Conservation (phyloP, 139 green algal genomes). For the Chlamydomonas sp. region DNA sequence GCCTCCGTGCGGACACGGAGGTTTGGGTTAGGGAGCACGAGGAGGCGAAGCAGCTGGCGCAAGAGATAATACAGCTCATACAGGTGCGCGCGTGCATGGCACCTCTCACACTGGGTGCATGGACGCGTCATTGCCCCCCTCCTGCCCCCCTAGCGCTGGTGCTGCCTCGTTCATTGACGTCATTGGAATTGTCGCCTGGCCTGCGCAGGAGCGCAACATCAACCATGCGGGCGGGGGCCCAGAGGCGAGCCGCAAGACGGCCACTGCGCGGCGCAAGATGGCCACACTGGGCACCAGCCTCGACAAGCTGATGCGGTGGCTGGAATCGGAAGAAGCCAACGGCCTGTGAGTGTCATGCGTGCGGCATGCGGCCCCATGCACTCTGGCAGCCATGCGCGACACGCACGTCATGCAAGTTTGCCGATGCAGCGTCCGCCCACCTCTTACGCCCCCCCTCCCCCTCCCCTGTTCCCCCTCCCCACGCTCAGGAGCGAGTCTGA, state of each 20-base stretch:
- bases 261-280: slow-evolving; percentile 69
- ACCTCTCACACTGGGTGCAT: not conserved
- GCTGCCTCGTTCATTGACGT: not conserved
- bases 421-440: no score
- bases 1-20: slow-evolving; percentile 54
- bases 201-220: slow-evolving; percentile 68
- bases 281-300: slow-evolving; percentile 57
- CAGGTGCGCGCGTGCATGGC: slow-evolving; percentile 40
- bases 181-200: not conserved
- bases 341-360: slow-evolving; percentile 45
- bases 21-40: slow-evolving; percentile 68
- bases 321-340: slow-evolving; percentile 44
- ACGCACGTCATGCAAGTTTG: no score
- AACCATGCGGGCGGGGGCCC: slow-evolving; percentile 53
- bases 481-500: slow-evolving; percentile 71
- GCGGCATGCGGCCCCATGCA: not conserved
- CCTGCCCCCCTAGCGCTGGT: no score
- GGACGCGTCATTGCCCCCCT: no score
- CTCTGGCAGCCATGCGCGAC: no score
- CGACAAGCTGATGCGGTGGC: slow-evolving; percentile 50
- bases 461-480: not conserved
- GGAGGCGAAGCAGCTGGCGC: slow-evolving; percentile 51
- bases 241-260: slow-evolving; percentile 71
- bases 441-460: no score
- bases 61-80: slow-evolving; percentile 56